phyloP scores from a whole-genome alignment of 179 eudicot genomes.

The Beta macrorhiza region DNA sequence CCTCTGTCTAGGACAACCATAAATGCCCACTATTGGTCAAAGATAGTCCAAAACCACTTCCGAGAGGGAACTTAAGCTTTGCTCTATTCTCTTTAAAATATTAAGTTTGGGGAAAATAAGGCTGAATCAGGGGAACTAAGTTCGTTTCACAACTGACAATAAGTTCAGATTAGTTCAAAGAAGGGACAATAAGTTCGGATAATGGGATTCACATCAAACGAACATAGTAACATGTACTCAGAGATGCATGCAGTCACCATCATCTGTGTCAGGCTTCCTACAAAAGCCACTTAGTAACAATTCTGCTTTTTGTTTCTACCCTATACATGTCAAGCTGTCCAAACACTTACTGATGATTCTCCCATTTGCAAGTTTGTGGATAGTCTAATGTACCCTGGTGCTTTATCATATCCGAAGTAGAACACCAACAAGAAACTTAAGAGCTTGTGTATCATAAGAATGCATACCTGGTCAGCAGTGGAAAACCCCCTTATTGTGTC shows the following conservation, averaged over 20 bases:
- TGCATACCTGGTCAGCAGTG: constrained; percentile 80
- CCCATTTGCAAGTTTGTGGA: constrained; percentile 1
- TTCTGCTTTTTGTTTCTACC: neutral
- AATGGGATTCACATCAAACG: neutral
- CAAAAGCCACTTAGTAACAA: neutral
- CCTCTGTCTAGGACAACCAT: neutral
- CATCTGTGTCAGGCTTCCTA: neutral
- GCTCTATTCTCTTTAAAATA: neutral
- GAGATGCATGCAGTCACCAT: neutral
- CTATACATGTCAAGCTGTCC: neutral
- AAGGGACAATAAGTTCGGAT: neutral
- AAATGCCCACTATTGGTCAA: neutral
- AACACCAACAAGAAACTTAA: neutral
- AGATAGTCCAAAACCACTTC: neutral
- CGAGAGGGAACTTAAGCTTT: no score
- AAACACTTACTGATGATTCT: neutral
- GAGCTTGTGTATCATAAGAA: constrained; percentile 7
- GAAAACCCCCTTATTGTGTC: constrained; percentile 91
- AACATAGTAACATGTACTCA: neutral
- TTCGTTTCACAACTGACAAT: neutral
- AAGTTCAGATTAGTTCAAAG: neutral
- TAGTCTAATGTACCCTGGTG: neutral
- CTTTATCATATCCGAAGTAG: neutral
- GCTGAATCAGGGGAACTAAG: neutral
- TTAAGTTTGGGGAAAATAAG: neutral